phyloP scores from a whole-genome alignment of 2,329 filamentous ascomycete genomes.

The Sarocladiaceae sp. region DNA sequence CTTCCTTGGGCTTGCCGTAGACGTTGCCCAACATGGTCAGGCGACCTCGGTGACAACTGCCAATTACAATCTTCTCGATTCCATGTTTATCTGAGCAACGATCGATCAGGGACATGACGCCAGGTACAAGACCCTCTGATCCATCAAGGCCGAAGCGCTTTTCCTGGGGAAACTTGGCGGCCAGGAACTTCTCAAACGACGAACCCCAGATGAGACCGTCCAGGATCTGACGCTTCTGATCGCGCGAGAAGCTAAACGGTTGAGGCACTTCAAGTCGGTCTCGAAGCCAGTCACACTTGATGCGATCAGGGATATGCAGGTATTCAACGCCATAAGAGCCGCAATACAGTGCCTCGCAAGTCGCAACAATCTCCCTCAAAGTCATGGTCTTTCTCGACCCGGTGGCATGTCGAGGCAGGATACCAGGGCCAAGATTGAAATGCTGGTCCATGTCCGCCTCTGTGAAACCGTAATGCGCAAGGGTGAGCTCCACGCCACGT shows the following conservation, averaged over 20 bases:
- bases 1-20: slow-evolving; percentile 98
- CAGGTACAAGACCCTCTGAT: slow-evolving; percentile 92
- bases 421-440: slow-evolving; percentile 91
- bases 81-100: slow-evolving; percentile 97
- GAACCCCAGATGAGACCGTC: slow-evolving; percentile 98
- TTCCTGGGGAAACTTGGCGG: slow-evolving; percentile 98
- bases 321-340: slow-evolving; percentile 98
- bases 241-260: slow-evolving; percentile 95
- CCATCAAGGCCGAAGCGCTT: slow-evolving; percentile 99
- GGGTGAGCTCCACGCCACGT: slow-evolving; percentile 82
- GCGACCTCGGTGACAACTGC: slow-evolving; percentile 98
- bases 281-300: slow-evolving; percentile 97
- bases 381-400: slow-evolving; percentile 93
- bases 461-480: slow-evolving; percentile 91
- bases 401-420: slow-evolving; percentile 87
- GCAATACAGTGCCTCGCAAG: slow-evolving; percentile 95
- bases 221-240: slow-evolving; percentile 96
- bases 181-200: slow-evolving; percentile 91
- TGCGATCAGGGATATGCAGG: slow-evolving; percentile 96
- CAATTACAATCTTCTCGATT: slow-evolving; percentile 98
- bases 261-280: slow-evolving; percentile 90
- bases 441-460: slow-evolving; percentile 92
- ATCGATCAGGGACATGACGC: slow-evolving; percentile 99
- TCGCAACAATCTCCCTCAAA: slow-evolving; percentile 84
- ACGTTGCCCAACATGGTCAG: slow-evolving; percentile 98